Percentiles rank a stretch among this genome's conserved stretches.
Conservation (phyloP, 495 filamentous ascomycete genomes). For the Penicillium egyptiacum region DNA sequence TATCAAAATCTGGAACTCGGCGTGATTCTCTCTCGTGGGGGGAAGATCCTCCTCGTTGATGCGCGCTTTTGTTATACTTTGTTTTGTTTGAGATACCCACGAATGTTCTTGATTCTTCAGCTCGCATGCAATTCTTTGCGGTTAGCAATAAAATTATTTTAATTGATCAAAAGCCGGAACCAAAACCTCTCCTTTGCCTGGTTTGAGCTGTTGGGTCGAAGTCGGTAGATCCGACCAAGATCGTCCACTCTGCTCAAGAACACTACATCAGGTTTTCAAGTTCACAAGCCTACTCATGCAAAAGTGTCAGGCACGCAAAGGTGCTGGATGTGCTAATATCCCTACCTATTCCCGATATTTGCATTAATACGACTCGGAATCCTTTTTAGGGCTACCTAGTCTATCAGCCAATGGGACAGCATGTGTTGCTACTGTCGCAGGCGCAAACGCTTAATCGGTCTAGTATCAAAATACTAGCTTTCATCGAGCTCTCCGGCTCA, state of each 20-base stretch:
- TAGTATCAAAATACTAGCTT: neutral
- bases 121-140: neutral
- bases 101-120: conserved; percentile 5
- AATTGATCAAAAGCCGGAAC: neutral
- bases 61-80: neutral
- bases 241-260: neutral
- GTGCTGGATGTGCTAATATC: neutral
- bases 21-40: neutral
- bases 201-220: neutral
- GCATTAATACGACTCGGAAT: neutral
- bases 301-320: neutral
- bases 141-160: neutral
- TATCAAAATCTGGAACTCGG: conserved; percentile 12
- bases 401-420: neutral
- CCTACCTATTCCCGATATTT: neutral
- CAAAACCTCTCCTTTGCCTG: neutral
- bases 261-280: neutral
- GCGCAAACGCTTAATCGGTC: neutral
- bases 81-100: conserved; percentile 14
- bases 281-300: neutral
- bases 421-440: neutral
- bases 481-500: neutral
- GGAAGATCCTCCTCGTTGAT: neutral
- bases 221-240: neutral
- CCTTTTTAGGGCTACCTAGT: neutral